These are phyloP conservation scores for Eucalyptus dawsonii DNA, from an alignment of 345 rosid genomes.

Conservation along the genomic window DNA sequence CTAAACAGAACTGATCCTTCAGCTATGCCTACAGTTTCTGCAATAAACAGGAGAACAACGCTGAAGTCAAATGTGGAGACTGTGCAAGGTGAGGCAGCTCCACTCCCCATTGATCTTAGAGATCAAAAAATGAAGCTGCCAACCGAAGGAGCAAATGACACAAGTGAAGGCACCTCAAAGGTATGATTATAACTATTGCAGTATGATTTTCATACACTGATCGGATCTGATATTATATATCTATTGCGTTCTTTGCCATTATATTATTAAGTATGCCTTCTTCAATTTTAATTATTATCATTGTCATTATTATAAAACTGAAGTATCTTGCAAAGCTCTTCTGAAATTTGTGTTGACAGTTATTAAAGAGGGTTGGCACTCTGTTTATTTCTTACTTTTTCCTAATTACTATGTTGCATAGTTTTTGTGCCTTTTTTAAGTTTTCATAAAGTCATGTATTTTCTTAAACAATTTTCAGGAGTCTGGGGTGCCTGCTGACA, in stretches of 20 bases:
- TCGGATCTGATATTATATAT: fast-evolving
- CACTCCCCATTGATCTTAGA: fast-evolving
- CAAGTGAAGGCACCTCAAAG: fast-evolving
- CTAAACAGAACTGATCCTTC: fast-evolving
- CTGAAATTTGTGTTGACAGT: no score
- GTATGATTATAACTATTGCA: no score
- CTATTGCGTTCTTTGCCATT: fast-evolving
- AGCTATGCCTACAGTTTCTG: fast-evolving
- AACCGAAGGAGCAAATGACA: fast-evolving
- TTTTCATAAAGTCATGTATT: no score
- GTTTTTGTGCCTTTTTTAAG: no score
- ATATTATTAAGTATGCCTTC: no score
- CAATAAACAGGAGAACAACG: no score
- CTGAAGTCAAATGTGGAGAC: no score
- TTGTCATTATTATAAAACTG: fast-evolving
- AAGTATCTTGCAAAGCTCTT: fast-evolving
- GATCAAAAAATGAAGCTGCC: no score
- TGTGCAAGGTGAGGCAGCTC: fast-evolving
- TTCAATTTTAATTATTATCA: fast-evolving
- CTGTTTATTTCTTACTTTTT: no score
- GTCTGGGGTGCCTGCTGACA: fast-evolving
- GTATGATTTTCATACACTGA: fast-evolving
- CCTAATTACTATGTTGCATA: fast-evolving
- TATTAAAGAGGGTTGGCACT: no score
- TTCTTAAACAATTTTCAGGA: no score